phyloP scores from a whole-genome alignment of 2,329 filamentous ascomycete species.

The Plenodomus lindquistii region DNA sequence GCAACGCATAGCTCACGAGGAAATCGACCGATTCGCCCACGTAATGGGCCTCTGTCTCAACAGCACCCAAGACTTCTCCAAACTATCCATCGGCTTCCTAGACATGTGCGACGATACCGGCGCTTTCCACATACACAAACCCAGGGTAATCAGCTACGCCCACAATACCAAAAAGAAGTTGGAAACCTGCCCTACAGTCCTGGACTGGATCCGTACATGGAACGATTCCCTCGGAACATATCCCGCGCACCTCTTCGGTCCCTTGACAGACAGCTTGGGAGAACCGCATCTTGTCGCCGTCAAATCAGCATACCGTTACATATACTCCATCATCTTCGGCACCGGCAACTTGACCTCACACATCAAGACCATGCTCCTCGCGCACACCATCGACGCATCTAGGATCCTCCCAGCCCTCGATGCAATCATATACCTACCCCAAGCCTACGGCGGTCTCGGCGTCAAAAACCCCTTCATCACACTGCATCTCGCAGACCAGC shows the following conservation, averaged over 20 bases:
- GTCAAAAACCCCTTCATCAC: constrained; percentile 33
- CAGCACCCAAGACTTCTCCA: background rate
- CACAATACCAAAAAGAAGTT: constrained; percentile 26
- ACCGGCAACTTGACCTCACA: constrained; percentile 22
- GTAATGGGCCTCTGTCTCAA: constrained; percentile 20
- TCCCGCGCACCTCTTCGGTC: constrained; percentile 31
- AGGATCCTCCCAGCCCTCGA: constrained; percentile 19
- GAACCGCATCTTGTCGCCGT: constrained; percentile 27
- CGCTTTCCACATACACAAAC: constrained; percentile 11
- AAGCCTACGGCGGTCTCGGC: constrained; percentile 33
- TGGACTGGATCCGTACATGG: constrained; percentile 35
- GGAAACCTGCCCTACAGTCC: constrained; percentile 16
- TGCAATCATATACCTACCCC: constrained; percentile 32
- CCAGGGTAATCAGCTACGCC: constrained; percentile 21
- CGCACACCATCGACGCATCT: constrained; percentile 4
- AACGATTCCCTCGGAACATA: constrained; percentile 31
- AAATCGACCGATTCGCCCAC: constrained; percentile 17
- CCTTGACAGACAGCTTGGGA: constrained; percentile 30
- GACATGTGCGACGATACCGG: background rate
- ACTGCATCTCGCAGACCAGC: constrained; percentile 20
- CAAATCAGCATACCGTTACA: constrained; percentile 24
- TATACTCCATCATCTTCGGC: constrained; percentile 28
- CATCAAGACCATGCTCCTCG: constrained; percentile 18
- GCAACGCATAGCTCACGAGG: constrained; percentile 1
- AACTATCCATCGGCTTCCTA: constrained; percentile 20